phyloP scores from a whole-genome alignment of 148 eudicot species.

The Vaccinium vitisidaea region DNA sequence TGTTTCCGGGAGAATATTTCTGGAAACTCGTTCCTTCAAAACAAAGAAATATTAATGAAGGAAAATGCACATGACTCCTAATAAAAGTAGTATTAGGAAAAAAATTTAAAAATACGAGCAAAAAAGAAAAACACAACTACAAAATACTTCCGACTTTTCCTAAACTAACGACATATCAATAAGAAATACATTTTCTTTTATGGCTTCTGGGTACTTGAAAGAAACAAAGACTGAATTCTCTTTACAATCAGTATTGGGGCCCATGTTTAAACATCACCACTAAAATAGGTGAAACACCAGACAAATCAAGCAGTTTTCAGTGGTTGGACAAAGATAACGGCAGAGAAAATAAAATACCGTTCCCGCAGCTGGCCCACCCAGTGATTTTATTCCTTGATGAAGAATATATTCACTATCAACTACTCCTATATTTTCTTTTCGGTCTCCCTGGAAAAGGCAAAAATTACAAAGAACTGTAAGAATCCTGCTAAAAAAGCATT shows the following conservation, averaged over 20 bases:
- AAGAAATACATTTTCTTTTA: too few species aligned
- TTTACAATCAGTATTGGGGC: too few species aligned
- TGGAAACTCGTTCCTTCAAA: background rate
- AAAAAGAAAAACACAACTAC: too few species aligned
- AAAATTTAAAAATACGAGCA: too few species aligned
- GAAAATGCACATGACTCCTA: too few species aligned
- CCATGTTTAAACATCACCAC: too few species aligned
- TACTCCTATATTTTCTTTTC: slow-evolving; percentile 72
- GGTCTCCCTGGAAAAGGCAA: slow-evolving; percentile 57
- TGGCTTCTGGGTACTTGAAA: too few species aligned
- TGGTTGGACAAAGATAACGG: background rate
- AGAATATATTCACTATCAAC: slow-evolving; percentile 85
- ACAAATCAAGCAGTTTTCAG: background rate
- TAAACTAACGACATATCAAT: too few species aligned
- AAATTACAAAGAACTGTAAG: background rate
- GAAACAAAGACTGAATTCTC: too few species aligned
- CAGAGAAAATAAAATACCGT: slow-evolving; percentile 33
- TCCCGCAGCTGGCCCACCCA: slow-evolving; percentile 66
- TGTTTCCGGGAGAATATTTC: background rate
- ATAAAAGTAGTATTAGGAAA: too few species aligned
- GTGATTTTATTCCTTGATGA: slow-evolving; percentile 88
- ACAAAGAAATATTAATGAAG: background rate
- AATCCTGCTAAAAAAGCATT: background rate
- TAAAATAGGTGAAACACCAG: background rate
- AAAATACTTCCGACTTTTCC: too few species aligned